Evolutionary conservation across 1,284 basidiomycete genomes (phyloP), one percentile per base, ranked within the genome.

Genomic region (Waitea zeae): DNA sequence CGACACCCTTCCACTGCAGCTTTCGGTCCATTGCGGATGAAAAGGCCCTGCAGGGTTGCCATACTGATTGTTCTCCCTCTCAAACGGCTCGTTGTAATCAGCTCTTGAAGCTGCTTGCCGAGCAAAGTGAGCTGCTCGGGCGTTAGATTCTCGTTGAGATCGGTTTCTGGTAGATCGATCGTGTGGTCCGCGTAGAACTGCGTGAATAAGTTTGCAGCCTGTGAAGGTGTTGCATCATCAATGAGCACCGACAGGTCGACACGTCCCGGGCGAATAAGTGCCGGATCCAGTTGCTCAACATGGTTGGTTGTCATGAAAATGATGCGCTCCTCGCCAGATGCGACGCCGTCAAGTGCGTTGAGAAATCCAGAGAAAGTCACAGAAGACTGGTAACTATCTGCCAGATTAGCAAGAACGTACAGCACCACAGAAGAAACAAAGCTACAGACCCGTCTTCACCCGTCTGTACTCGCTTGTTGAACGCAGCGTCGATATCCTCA

Each of bases 271-370:
- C 93, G 77, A 44, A 98, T 89, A 26, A 98, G 71, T 0, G 95
- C 93, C 6, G 87, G 80, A 48, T 93, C 89, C 13, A 89, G 65
- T 41, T 61, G 64, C 41, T 80, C 70, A 28, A 86, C 56, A 48
- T 97, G 93, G 54, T 98, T 98, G n/a, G 93, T 98, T 1, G 93
- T 98, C 82, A 98, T 88, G 57, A 98, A 98, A 29, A 98, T 75
- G 49, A 99, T 82, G n/a, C 95, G 76, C 49, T 95, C 89, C 53
- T 95, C 89, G 24, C 90, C 88, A 3, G 87, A 92, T 2, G 92
- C 93, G 12, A 99, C 93, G 13, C 95, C 95, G 51, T 99, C 95
- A 3, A 99, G 67, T 3, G 93, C 90, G 49, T 99, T 99, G 19
- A 99, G 62, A 49, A 99, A 80, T 17, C 95, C 95, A 3, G 92